These are phyloP conservation scores for Lodderomyces metapsilosis DNA, from an alignment of 1,139 yeast genomes.

Conservation along the genomic window DNA sequence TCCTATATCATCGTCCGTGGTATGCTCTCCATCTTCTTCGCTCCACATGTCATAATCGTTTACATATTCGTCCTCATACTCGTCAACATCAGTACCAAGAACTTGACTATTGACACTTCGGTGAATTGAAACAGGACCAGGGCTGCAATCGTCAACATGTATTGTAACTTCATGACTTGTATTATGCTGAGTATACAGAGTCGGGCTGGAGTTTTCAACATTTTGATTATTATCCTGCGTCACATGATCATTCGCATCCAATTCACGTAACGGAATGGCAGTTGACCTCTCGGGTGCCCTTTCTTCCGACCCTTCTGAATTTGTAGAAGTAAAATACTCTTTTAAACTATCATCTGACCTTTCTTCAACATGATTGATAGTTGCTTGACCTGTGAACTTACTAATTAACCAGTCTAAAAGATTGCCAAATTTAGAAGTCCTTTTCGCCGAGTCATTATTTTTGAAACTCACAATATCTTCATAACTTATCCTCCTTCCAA, in stretches of 20 bases:
- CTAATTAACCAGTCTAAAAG: constrained; percentile 8
- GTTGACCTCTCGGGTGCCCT: too few relatives aligned
- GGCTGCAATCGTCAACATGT: neutral
- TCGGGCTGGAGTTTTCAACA: too few relatives aligned
- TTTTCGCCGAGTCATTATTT: constrained; percentile 4
- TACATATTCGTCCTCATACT: constrained; percentile 26
- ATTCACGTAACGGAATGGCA: neutral
- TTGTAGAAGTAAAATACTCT: constrained; percentile 6
- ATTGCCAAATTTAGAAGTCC: constrained; percentile 1
- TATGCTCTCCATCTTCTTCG: neutral
- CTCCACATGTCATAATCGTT: constrained; percentile 22
- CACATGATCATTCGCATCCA: too few relatives aligned
- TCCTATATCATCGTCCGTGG: neutral
- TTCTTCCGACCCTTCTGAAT: neutral
- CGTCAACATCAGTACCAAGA: constrained; percentile 6
- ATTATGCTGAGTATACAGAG: neutral
- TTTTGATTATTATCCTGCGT: too few relatives aligned
- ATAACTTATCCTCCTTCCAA: constrained; percentile 46
- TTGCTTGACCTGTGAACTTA: neutral
- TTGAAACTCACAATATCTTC: constrained; percentile 28
- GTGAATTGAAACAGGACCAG: neutral
- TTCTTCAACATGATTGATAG: constrained; percentile 6
- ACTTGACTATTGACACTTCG: neutral
- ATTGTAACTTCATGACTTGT: neutral
- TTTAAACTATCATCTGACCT: constrained; percentile 10